Percentiles rank a stretch among this genome's conserved stretches.
Conservation (phyloP, 2,329 filamentous ascomycete genomes). For the Thermothelomyces thermophilus region DNA sequence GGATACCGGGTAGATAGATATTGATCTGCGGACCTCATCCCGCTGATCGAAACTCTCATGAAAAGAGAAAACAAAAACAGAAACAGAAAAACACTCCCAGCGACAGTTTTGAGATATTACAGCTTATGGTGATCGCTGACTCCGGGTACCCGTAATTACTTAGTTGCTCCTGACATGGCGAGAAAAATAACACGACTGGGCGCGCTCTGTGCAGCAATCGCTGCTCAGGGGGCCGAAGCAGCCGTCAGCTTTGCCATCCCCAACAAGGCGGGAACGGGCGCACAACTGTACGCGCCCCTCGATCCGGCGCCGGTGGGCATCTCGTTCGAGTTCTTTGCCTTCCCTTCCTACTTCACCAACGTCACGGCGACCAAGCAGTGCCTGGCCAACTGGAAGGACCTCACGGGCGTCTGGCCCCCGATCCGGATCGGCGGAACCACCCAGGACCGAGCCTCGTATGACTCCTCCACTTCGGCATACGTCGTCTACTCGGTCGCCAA, state of each 20-base stretch:
- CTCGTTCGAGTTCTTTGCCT: constrained; percentile 50
- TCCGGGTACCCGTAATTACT: no score
- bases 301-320: constrained; percentile 23
- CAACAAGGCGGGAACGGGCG: constrained; percentile 13
- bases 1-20: constrained; percentile 11
- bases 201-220: constrained; percentile 7
- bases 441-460: constrained; percentile 48
- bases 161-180: constrained; percentile 5
- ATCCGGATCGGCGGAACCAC: constrained; percentile 54
- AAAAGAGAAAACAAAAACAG: no score
- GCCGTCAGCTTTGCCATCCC: constrained; percentile 21
- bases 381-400: constrained; percentile 42
- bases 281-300: constrained; percentile 19
- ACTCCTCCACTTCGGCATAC: constrained; percentile 37
- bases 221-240: neutral
- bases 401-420: constrained; percentile 46
- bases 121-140: no score
- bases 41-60: no score
- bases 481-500: constrained; percentile 46
- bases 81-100: no score
- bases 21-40: no score
- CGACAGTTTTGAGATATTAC: no score
- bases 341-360: constrained; percentile 47
- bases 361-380: constrained; percentile 45
- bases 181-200: neutral